Base-by-base conservation (phyloP, 371 early-diverging fungal genomes). In the Zopfochytrium polystomum region DNA sequence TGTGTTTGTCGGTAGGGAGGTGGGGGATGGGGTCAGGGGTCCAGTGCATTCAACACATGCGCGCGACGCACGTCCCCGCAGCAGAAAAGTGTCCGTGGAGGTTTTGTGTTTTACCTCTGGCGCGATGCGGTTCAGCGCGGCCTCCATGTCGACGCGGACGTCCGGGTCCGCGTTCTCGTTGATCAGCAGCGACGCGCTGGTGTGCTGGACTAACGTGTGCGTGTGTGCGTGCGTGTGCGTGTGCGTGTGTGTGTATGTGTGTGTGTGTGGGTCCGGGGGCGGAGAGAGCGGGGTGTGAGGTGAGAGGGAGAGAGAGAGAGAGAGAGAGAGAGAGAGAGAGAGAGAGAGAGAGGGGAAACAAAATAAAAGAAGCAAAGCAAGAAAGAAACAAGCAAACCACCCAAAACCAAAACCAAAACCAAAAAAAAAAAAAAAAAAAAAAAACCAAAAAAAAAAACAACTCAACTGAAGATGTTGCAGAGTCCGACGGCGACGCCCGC, bases 171-270 rank as follows among this genome's bases (percentile, higher is more conserved):
- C 47, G 32, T 93, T 93, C 70, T 94, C 94, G 66, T 93, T 93
- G 42, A 95, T 68, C 58, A 89, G 88, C 18, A 94, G 72, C 0
- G 92, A 90, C 0, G 94, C 93, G 29, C 91, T 90, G 1, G 91
- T 95, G 65, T 93, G 95, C 69, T 92, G 90, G 50, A 93, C 86
- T 89, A 23, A 20, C 49, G 43, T 34, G 52, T 27, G 15, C 13
- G 30, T 22, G 46, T 7, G 49, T n/a, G 13, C 53, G 11, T 52
- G n/a, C 9, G 13, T 9, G 22, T 9, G 49, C 49, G 22, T 9
- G 22, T 22, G 9, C 22, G n/a, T 9, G 9, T 26, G 22, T 26
- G n/a, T n/a, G n/a, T n/a, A n/a, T n/a, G n/a, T n/a, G n/a, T n/a
- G n/a, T n/a, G n/a, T n/a, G n/a, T n/a, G n/a, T n/a, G n/a, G n/a